Percentiles rank a stretch among this genome's conserved stretches.
phyloP scores from a whole-genome alignment of 1,139 yeast genomes.

The Candida sojae region DNA sequence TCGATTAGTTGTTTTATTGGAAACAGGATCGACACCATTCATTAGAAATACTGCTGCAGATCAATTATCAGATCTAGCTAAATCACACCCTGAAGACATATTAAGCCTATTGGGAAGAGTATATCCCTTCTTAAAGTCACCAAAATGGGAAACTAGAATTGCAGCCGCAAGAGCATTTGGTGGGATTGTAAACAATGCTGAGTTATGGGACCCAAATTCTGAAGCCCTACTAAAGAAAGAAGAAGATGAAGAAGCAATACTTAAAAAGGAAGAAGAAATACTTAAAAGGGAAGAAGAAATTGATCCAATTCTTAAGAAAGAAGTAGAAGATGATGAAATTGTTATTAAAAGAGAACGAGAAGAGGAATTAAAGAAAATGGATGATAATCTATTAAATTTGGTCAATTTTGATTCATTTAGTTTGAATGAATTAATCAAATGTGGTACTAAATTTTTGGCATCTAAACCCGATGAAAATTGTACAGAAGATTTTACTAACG shows the following conservation, averaged over 20 bases:
- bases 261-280: conserved; percentile 29
- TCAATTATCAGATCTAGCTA: conserved; percentile 91
- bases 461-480: conserved; percentile 55
- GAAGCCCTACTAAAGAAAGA: conserved; percentile 27
- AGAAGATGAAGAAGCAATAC: conserved; percentile 15
- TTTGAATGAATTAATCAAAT: conserved; percentile 60
- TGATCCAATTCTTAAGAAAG: conserved; percentile 16
- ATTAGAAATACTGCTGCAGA: conserved; percentile 97
- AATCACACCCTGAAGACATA: conserved; percentile 92
- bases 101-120: conserved; percentile 83
- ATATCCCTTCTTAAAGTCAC: conserved; percentile 80
- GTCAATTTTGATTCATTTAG: conserved; percentile 66
- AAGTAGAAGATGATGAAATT: conserved; percentile 22
- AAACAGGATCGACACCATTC: conserved; percentile 93
- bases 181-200: conserved; percentile 80
- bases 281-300: conserved; percentile 24
- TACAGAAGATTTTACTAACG: conserved; percentile 14
- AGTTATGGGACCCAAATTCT: conserved; percentile 81
- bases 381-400: conserved; percentile 48
- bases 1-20: conserved; percentile 75
- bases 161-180: conserved; percentile 96
- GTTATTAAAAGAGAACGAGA: conserved; percentile 45
- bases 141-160: conserved; percentile 94
- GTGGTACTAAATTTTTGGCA: conserved; percentile 73
- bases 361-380: conserved; percentile 48